These are phyloP conservation scores for Pholiota conissans DNA, from an alignment of 768 basidiomycete genomes.

Conservation along the genomic window DNA sequence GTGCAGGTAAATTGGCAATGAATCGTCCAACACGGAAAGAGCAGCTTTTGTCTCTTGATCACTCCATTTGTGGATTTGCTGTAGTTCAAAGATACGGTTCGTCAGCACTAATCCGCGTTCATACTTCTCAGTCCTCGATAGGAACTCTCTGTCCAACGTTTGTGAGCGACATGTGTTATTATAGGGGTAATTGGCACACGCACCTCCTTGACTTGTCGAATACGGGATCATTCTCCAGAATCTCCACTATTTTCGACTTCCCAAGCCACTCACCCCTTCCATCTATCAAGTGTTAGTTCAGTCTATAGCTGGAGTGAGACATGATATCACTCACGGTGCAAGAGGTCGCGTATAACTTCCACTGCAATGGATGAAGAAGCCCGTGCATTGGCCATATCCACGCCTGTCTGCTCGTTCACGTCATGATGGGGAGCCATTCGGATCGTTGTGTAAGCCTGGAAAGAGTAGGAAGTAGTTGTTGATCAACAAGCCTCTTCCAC, in stretches of 20 bases:
- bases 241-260: slow-evolving; percentile 39
- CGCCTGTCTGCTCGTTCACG: slow-evolving; percentile 43
- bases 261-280: slow-evolving; percentile 50
- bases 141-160: slow-evolving; percentile 46
- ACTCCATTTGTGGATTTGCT: slow-evolving; percentile 53
- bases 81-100: slow-evolving; percentile 60
- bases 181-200: not conserved
- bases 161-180: not conserved
- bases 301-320: not conserved
- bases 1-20: slow-evolving; percentile 43
- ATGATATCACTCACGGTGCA: slow-evolving; percentile 47
- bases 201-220: slow-evolving; percentile 64
- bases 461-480: too few relatives aligned
- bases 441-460: too few relatives aligned
- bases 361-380: slow-evolving; percentile 41
- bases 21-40: slow-evolving; percentile 49
- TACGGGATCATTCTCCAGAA: slow-evolving; percentile 53
- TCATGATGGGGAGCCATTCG: slow-evolving; percentile 24
- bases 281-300: slow-evolving; percentile 33
- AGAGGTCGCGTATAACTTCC: slow-evolving; percentile 42
- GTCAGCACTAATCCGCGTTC: slow-evolving; percentile 53
- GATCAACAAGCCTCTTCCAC: too few relatives aligned
- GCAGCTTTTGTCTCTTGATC: slow-evolving; percentile 47
- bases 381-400: slow-evolving; percentile 56
- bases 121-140: slow-evolving; percentile 58